phyloP scores from a whole-genome alignment of 2,329 filamentous ascomycete genomes.

The Aspergillus japonicus region DNA sequence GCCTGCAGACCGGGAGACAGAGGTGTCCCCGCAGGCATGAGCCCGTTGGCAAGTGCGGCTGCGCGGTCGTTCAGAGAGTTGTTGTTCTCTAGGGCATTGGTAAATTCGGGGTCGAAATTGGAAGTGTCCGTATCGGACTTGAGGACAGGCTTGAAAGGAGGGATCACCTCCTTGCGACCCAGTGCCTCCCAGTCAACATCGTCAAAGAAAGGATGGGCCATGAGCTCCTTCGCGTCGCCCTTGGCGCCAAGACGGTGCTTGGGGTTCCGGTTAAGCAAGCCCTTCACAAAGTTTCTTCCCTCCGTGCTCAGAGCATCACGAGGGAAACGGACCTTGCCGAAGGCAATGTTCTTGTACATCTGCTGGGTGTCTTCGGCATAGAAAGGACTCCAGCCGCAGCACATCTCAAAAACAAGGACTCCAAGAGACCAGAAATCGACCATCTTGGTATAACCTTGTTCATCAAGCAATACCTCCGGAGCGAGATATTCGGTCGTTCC shows the following conservation, averaged over 20 bases:
- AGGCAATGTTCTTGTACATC: slow-evolving; percentile 99
- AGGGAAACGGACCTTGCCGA: slow-evolving; percentile 96
- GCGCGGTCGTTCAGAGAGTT: slow-evolving; percentile 89
- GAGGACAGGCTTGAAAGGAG: slow-evolving; percentile 96
- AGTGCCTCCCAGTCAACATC: slow-evolving; percentile 92
- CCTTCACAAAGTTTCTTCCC: slow-evolving; percentile 97
- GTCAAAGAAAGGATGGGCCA: slow-evolving; percentile 88
- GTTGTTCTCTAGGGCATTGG: slow-evolving; percentile 83
- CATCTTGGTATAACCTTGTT: slow-evolving; percentile 99
- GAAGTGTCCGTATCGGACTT: slow-evolving; percentile 95
- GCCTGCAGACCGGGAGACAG: slow-evolving; percentile 94
- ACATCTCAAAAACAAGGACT: slow-evolving; percentile 98
- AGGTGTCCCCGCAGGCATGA: slow-evolving; percentile 83
- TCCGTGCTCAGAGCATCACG: slow-evolving; percentile 91
- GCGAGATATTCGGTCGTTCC: slow-evolving; percentile 97
- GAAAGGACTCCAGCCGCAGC: slow-evolving; percentile 98
- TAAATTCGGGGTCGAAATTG: slow-evolving; percentile 98
- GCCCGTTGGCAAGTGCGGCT: slow-evolving; percentile 76
- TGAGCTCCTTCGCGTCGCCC: slow-evolving; percentile 89
- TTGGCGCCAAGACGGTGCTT: slow-evolving; percentile 90
- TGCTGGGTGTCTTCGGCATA: slow-evolving; percentile 99
- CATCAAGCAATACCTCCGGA: slow-evolving; percentile 90
- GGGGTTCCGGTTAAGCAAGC: slow-evolving; percentile 91
- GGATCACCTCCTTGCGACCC: slow-evolving; percentile 85
- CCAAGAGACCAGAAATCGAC: slow-evolving; percentile 99